Conservation (phyloP, 2,329 filamentous ascomycete genomes). For the Sporothrix inflata region DNA sequence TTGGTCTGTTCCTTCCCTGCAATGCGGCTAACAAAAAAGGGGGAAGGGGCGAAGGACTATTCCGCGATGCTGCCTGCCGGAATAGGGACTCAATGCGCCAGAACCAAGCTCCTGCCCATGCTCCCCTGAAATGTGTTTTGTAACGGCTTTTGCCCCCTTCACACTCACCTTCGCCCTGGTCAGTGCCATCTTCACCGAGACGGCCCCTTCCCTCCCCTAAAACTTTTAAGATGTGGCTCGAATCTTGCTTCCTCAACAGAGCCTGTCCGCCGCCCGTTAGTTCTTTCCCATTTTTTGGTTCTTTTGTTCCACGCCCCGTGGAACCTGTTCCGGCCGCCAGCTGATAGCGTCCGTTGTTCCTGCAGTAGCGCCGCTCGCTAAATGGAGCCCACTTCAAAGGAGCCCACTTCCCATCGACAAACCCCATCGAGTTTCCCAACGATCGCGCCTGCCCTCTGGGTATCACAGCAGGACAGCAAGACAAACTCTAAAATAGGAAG, state of each 20-base stretch:
- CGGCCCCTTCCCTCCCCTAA: not conserved
- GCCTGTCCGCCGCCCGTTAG: not conserved
- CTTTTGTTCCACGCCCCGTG: not conserved
- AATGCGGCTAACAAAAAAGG: not conserved
- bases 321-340: slow-evolving; percentile 9
- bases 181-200: slow-evolving; percentile 7
- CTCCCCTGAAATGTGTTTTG: slow-evolving; percentile 9
- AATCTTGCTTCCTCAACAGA: slow-evolving; percentile 11
- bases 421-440: not conserved
- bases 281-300: not conserved
- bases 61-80: slow-evolving; percentile 1
- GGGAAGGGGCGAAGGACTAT: not conserved
- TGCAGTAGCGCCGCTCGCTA: slow-evolving; percentile 19
- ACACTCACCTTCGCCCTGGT: not conserved
- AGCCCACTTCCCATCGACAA: not conserved
- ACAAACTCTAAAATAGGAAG: slow-evolving; percentile 20
- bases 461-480: not conserved
- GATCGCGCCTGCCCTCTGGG: slow-evolving; percentile 2
- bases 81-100: not conserved
- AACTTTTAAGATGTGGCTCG: not conserved
- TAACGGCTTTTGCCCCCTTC: not conserved
- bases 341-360: slow-evolving; percentile 17
- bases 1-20: not conserved
- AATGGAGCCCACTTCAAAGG: not conserved
- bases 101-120: not conserved